Conservation (phyloP, 1,284 basidiomycete genomes). For the Cutaneotrichosporon cutaneum region DNA sequence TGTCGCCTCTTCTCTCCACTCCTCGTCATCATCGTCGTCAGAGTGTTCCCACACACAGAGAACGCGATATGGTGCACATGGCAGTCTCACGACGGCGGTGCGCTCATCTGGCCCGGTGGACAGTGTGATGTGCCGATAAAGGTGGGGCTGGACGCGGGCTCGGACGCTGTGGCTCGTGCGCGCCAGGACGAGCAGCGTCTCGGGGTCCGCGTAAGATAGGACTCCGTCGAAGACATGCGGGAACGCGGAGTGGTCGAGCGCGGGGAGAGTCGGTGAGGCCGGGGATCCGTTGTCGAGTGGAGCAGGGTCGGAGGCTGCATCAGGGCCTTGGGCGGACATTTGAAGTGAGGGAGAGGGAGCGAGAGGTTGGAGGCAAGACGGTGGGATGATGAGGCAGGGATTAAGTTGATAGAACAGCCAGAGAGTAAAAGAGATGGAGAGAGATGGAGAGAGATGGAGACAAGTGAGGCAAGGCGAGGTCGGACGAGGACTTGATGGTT, state of each 20-base stretch:
- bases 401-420: too few relatives aligned
- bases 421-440: background rate
- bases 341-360: background rate
- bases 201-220: background rate
- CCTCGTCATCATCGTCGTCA: background rate
- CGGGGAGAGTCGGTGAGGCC: background rate
- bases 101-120: background rate
- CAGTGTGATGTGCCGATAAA: background rate
- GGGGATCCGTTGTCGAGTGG: background rate
- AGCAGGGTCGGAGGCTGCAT: background rate
- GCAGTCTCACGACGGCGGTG: background rate
- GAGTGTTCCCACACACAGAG: background rate
- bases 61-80: slow-evolving; percentile 1
- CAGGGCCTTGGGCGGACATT: background rate
- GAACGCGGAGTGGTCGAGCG: background rate
- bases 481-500: background rate
- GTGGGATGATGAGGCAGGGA: background rate
- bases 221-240: background rate
- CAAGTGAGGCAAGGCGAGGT: background rate
- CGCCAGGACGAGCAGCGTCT: background rate
- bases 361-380: background rate
- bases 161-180: background rate
- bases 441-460: background rate
- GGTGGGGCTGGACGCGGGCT: slow-evolving; percentile 1
- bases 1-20: background rate